Evolutionary conservation across 2,329 filamentous ascomycete species (phyloP).

Genomic region (Alternaria ethzedia): DNA sequence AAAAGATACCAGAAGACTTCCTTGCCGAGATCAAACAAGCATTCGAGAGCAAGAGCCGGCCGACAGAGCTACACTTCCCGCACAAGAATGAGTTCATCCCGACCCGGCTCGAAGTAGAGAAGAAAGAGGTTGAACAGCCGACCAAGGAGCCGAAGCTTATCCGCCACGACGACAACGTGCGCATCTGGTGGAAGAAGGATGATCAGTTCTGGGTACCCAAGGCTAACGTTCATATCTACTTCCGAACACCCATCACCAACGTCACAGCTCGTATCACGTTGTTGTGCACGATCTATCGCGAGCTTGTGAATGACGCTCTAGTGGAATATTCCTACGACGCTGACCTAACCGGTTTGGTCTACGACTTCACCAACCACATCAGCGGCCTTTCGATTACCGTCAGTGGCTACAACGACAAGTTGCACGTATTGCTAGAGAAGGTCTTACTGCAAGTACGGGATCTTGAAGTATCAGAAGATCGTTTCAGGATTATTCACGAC

Average conservation of each 20-base stretch:
- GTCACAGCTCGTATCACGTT: conserved; percentile 79
- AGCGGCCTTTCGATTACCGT: conserved; percentile 80
- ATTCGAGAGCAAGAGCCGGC: conserved; percentile 64
- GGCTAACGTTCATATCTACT: conserved; percentile 81
- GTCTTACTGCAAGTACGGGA: conserved; percentile 84
- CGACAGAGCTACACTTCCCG: conserved; percentile 79
- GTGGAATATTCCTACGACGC: conserved; percentile 96
- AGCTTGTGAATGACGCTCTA: conserved; percentile 85
- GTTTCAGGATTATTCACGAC: conserved; percentile 92
- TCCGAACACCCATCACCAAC: conserved; percentile 79
- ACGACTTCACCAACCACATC: conserved; percentile 74
- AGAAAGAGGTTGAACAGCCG: conserved; percentile 83
- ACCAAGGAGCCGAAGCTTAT: conserved; percentile 78
- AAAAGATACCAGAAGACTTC: conserved; percentile 79
- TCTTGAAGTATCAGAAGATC: conserved; percentile 80
- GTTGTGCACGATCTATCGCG: conserved; percentile 80
- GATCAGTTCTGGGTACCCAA: conserved; percentile 98
- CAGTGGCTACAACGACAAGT: conserved; percentile 95
- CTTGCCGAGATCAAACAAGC: conserved; percentile 73
- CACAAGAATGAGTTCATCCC: conserved; percentile 97
- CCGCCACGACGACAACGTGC: conserved; percentile 78
- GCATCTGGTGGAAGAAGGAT: conserved; percentile 98
- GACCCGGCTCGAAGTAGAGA: conserved; percentile 89
- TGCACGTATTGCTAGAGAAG: conserved; percentile 87
- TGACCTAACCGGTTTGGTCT: conserved; percentile 86